Base-by-base conservation (phyloP, 2,329 filamentous ascomycete genomes). In the Ascochyta rabiei region DNA sequence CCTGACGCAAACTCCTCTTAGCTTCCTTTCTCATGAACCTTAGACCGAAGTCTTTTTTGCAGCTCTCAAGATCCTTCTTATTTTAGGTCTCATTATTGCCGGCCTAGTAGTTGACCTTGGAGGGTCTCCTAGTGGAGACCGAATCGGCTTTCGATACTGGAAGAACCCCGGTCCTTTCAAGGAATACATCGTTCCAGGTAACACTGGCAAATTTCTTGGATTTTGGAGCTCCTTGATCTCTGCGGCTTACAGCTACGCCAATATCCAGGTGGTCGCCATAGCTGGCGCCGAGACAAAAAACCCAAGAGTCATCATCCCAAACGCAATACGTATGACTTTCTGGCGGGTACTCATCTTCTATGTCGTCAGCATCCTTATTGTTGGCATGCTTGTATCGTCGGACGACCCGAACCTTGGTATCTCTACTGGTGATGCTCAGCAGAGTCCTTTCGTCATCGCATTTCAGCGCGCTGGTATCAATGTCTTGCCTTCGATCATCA, bases 291-390 rank as follows among this genome's bases (percentile, higher is more conserved):
- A 93, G 75, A 90, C 89, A 0, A 86, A 84, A 21, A 92, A 92
- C 68, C 90, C 90, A 4, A 83, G 89, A 57, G 91, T 96, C 74
- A 91, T 90, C 2, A 82, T 98, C 0, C 93, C 93, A 0, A 93
- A 88, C 0, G 93, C 93, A 21, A 87, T 96, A 69, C 96, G 96
- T 77, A 93, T 96, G 75, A 92, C 97, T 37, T 96, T 97, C 76
- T 97, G 93, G 92, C 88, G 93, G 68, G 96, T 96, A 69, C 86
- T 87, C 3, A 67, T 78, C 63, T 78, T 78, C 63, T 78, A 77
- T 59, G 60, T 78, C 24, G 60, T 77, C 47, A 74, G 73, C 19
- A 58, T 76, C 5, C 71, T 77, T 51, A 66, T 78, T 24, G 61
- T 78, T 12, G 76, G 76, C 16, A 65, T 78, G 8, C 66, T 76